A percentile compares a stretch with the other conserved stretches of the same genome.
These are phyloP conservation scores for Phytopythium aichiense DNA, from an alignment of 352 stramenopile species.

Conservation along the genomic window DNA sequence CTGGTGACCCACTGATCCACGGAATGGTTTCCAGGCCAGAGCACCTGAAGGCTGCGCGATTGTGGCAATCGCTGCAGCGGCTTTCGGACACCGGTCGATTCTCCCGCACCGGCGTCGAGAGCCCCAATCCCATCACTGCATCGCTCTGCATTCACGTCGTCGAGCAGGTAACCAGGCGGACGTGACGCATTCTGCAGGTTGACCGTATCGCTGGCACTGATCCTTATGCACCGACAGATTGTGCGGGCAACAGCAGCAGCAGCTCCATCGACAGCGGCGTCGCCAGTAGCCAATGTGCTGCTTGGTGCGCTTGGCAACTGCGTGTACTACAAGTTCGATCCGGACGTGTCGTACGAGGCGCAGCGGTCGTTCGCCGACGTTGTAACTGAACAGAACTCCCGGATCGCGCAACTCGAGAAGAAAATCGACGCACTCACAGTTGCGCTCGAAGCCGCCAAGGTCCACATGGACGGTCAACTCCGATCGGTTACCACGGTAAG, in stretches of 20 bases:
- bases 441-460: slow-evolving; percentile 20
- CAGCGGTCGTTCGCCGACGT: slow-evolving; percentile 45
- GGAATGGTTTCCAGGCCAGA: slow-evolving; percentile 1
- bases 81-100: slow-evolving; percentile 58
- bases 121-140: slow-evolving; percentile 53
- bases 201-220: background rate
- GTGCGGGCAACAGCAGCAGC: background rate
- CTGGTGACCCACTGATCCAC: background rate
- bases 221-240: background rate
- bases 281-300: slow-evolving; percentile 16
- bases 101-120: slow-evolving; percentile 13
- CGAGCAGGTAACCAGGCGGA: background rate
- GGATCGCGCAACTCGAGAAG: slow-evolving; percentile 20
- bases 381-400: slow-evolving; percentile 17
- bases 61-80: slow-evolving; percentile 57
- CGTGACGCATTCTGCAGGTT: background rate
- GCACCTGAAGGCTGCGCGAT: slow-evolving; percentile 44
- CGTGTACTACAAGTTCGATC: slow-evolving; percentile 49
- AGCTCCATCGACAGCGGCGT: background rate
- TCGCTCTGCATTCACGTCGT: slow-evolving; percentile 45
- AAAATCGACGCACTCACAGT: slow-evolving; percentile 13
- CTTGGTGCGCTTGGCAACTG: slow-evolving; percentile 58
- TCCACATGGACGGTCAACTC: slow-evolving; percentile 27
- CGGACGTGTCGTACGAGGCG: slow-evolving; percentile 21
- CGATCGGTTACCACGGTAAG: slow-evolving; percentile 10